These are phyloP conservation scores for Trichoderma guizhouense DNA, from an alignment of 2,329 filamentous ascomycete genomes.

Conservation along the genomic window DNA sequence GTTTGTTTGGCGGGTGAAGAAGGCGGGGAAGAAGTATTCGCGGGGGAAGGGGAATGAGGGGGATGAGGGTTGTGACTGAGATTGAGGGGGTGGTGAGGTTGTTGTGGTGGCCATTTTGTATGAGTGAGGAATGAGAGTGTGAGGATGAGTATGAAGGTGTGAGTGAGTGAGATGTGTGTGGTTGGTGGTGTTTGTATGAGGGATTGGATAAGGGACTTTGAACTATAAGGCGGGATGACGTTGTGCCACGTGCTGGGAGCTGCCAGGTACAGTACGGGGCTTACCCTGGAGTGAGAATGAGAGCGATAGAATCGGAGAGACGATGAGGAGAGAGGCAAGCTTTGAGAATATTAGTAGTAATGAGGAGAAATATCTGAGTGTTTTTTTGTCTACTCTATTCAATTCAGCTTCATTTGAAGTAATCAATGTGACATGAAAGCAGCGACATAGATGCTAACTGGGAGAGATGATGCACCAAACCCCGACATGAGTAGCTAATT, in stretches of 20 bases:
- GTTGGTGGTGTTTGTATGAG: not conserved
- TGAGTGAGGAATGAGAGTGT: not conserved
- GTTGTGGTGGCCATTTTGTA: not conserved
- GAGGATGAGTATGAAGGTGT: not conserved
- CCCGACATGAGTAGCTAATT: no score
- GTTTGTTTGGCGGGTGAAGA: slow-evolving; percentile 80
- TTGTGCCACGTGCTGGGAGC: slow-evolving; percentile 1
- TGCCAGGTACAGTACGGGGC: not conserved
- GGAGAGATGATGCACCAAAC: no score
- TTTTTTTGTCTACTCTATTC: no score
- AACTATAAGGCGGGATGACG: slow-evolving; percentile 3
- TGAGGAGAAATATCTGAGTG: not conserved
- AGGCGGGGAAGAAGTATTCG: slow-evolving; percentile 74
- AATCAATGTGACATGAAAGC: no score
- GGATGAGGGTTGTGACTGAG: not conserved
- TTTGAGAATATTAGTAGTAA: not conserved
- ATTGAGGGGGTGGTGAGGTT: not conserved
- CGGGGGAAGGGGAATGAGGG: slow-evolving; percentile 53
- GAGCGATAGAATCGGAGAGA: no score
- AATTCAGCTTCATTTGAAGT: no score
- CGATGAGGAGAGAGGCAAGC: not conserved
- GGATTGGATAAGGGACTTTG: not conserved
- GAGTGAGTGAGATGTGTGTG: not conserved
- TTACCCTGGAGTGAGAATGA: not conserved
- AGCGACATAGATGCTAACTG: no score